These are phyloP conservation scores for Mycena galopus DNA, from an alignment of 768 basidiomycete species.

Conservation along the genomic window DNA sequence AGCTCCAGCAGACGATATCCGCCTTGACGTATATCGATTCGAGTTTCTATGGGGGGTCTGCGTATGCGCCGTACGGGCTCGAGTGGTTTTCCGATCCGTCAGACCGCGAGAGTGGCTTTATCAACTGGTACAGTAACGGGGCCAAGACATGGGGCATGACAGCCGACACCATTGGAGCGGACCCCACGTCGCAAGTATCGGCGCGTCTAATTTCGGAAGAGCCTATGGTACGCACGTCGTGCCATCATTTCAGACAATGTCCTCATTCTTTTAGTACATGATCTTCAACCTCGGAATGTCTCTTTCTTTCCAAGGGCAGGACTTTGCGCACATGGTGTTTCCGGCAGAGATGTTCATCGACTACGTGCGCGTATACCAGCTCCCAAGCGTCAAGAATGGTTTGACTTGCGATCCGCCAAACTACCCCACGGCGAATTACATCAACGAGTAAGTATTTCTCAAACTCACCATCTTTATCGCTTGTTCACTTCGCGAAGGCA, in stretches of 20 bases:
- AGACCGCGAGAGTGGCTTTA: slow-evolving; percentile 60
- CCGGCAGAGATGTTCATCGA: slow-evolving; percentile 88
- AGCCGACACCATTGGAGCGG: slow-evolving; percentile 65
- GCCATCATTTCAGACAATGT: background rate
- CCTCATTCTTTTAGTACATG: slow-evolving; percentile 65
- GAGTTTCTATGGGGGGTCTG: slow-evolving; percentile 57
- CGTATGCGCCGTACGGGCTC: slow-evolving; percentile 65
- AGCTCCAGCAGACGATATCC: slow-evolving; percentile 70
- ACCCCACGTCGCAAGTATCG: slow-evolving; percentile 59
- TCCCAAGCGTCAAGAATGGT: slow-evolving; percentile 73
- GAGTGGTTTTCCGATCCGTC: slow-evolving; percentile 73
- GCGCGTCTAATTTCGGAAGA: slow-evolving; percentile 67
- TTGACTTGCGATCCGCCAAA: slow-evolving; percentile 85
- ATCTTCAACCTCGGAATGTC: slow-evolving; percentile 91
- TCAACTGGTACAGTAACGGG: slow-evolving; percentile 68
- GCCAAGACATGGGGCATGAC: slow-evolving; percentile 70
- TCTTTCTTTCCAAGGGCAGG: slow-evolving; percentile 78
- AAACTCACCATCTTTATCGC: background rate
- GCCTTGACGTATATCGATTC: slow-evolving; percentile 59
- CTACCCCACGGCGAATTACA: slow-evolving; percentile 86
- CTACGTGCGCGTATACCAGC: slow-evolving; percentile 92
- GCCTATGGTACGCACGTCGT: slow-evolving; percentile 79
- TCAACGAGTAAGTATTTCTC: slow-evolving; percentile 54
- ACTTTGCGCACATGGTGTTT: slow-evolving; percentile 80
- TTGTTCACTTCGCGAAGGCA: slow-evolving; percentile 5